Conservation (phyloP, 2,329 filamentous ascomycete species). For the Graphilbum ipis-grandicollis region DNA sequence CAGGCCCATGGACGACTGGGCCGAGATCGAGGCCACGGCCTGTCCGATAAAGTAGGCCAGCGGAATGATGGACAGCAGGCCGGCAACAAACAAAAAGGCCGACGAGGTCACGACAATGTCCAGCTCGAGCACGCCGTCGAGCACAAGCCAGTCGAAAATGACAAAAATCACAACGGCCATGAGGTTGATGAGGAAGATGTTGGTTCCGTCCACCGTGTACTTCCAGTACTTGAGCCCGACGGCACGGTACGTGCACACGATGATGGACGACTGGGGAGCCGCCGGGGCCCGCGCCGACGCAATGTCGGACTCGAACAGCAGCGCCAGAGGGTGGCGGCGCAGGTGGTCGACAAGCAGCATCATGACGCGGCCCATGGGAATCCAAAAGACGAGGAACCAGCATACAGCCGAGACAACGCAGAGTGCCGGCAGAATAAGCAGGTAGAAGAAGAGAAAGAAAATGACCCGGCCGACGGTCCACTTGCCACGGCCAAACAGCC, state of each 20-base stretch:
- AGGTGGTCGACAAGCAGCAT: constrained; percentile 81
- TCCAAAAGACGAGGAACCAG: constrained; percentile 95
- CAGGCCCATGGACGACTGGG: constrained; percentile 94
- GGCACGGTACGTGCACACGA: constrained; percentile 92
- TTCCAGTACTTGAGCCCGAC: constrained; percentile 97
- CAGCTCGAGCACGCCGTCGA: constrained; percentile 51
- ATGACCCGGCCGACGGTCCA: constrained; percentile 91
- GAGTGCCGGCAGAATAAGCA: constrained; percentile 70
- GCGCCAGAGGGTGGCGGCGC: constrained; percentile 74
- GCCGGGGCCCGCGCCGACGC: constrained; percentile 54
- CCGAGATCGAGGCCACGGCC: constrained; percentile 93
- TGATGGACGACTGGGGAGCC: constrained; percentile 63
- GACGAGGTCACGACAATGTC: constrained; percentile 62
- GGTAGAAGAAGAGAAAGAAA: constrained; percentile 94
- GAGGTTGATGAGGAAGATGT: constrained; percentile 97
- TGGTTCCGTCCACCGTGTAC: constrained; percentile 95
- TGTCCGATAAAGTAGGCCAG: constrained; percentile 97
- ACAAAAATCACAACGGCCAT: constrained; percentile 87
- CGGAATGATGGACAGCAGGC: constrained; percentile 83
- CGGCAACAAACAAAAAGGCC: constrained; percentile 71
- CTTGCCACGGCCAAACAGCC: constrained; percentile 84
- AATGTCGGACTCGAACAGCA: constrained; percentile 83
- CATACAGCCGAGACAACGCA: constrained; percentile 76
- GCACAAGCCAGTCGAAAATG: constrained; percentile 78
- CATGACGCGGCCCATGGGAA: constrained; percentile 95